Evolutionary conservation across 2,329 filamentous ascomycete species (phyloP), one percentile per base, ranked within the genome.

Genomic region (Fusarium agapanthi): DNA sequence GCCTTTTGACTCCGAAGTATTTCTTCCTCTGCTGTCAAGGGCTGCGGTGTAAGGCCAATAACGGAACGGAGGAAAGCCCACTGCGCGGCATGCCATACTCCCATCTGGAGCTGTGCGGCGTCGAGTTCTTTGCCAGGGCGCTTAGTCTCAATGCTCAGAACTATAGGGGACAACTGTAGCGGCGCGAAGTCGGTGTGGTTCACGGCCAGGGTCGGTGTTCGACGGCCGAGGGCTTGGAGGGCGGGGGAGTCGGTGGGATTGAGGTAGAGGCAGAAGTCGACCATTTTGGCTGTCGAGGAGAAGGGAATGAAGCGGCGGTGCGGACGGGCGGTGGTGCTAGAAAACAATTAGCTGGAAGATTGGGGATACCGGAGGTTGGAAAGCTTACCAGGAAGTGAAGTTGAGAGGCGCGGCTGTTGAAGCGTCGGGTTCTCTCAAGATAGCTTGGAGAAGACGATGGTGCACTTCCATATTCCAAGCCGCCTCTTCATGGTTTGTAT

Each of bases 401-500:
- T 72, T 61, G 37, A 72, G 41, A 1, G 51, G 4, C 1, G 13
- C 6, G 7, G 58, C 38, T 2, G 24, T 38, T 0, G 32, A 18
- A 18, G 28, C 35, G 1, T 51, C 48, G 2, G 62, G 57, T 3
- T 63, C n/a, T n/a, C 71, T 30, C 0, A 75, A 0, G 9, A 75
- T 47, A 37, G 65, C 51, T 18, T 75, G 45, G 0, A 75, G 16
- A 0, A 75, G 61, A 7, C 72, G 72, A 41, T 67, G 59, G 20
- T 74, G 72, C 8, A 74, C 72, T n/a, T 75, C 68, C 35, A 65
- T 47, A 28, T 75, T 74, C 71, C 69, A 75, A 2, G 53, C 44
- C 2, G 51, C 50, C 22, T 75, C 72, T 13, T 75, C 72, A 28
- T 72, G 65, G 0, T 43, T 69, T 3, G 28, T 30, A 4, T 70